These are phyloP conservation scores for Angomonas deanei DNA, from an alignment of 208 protist genomes.

Conservation along the genomic window DNA sequence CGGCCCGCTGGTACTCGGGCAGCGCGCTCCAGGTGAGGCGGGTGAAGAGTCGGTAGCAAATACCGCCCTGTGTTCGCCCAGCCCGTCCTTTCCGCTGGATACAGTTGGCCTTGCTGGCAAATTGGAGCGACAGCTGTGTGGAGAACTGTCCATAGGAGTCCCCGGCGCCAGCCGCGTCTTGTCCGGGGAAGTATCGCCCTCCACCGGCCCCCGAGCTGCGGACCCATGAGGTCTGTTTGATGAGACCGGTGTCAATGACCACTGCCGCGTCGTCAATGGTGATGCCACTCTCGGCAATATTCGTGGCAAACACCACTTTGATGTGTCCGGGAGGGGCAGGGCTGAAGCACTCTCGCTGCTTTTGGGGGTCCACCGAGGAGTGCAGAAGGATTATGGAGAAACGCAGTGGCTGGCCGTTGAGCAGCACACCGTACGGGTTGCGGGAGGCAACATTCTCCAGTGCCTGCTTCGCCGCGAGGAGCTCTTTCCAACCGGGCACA, in stretches of 20 bases:
- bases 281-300: slow-evolving; percentile 96
- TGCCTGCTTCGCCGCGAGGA: slow-evolving; percentile 68
- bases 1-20: slow-evolving; percentile 72
- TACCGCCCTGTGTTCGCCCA: slow-evolving; percentile 96
- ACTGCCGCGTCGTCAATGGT: slow-evolving; percentile 95
- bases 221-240: slow-evolving; percentile 88
- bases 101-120: slow-evolving; percentile 92
- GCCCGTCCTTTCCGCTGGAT: slow-evolving; percentile 99
- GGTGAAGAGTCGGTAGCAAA: slow-evolving; percentile 97
- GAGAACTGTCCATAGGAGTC: slow-evolving; percentile 23
- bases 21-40: slow-evolving; percentile 49
- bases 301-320: slow-evolving; percentile 96
- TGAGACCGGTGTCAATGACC: slow-evolving; percentile 94
- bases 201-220: too few relatives aligned
- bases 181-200: not conserved
- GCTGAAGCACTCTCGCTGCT: slow-evolving; percentile 90
- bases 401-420: not conserved
- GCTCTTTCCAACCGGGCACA: slow-evolving; percentile 98
- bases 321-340: slow-evolving; percentile 58
- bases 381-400: slow-evolving; percentile 87
- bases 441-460: slow-evolving; percentile 25
- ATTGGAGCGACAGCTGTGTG: slow-evolving; percentile 67
- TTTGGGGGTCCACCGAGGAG: slow-evolving; percentile 64
- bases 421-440: not conserved
- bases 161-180: not conserved